Percentiles rank a stretch among this genome's conserved stretches.
phyloP scores from a whole-genome alignment of 768 basidiomycete genomes.

The Psilocybe subaeruginosa region DNA sequence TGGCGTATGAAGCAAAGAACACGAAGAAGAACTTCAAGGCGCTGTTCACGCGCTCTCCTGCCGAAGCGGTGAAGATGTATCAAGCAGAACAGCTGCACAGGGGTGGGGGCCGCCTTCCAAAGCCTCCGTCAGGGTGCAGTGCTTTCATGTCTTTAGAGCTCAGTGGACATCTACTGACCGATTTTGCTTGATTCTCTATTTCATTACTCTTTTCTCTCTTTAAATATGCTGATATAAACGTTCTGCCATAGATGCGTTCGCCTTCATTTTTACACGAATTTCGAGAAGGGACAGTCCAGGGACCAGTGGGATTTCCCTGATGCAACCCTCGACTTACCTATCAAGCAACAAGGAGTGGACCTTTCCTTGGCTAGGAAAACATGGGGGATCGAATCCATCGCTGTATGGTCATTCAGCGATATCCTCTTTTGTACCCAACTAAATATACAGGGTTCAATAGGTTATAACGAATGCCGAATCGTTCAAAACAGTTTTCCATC shows the following conservation, averaged over 20 bases:
- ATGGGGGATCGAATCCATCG: constrained; percentile 11
- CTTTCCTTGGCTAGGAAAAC: neutral
- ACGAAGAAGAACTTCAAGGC: neutral
- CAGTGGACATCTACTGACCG: neutral
- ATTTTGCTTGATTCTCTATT: neutral
- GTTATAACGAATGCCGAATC: constrained; percentile 20
- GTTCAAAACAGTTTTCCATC: constrained; percentile 15
- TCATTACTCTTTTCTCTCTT: neutral
- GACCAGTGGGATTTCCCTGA: neutral
- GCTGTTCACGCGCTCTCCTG: constrained; percentile 4
- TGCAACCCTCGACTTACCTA: neutral
- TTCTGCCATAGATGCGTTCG: neutral
- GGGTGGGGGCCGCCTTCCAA: neutral
- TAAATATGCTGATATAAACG: neutral
- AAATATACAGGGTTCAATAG: constrained; percentile 9
- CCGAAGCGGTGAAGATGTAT: neutral
- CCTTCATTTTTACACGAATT: neutral
- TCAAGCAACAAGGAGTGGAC: constrained; percentile 4
- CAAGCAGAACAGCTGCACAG: neutral
- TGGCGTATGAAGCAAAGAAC: neutral
- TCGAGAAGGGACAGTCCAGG: neutral
- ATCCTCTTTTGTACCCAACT: neutral
- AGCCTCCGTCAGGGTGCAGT: neutral
- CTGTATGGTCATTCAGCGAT: neutral
- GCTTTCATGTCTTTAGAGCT: neutral